Conservation (phyloP, 768 basidiomycete species). For the Phanerochaete sordida region DNA sequence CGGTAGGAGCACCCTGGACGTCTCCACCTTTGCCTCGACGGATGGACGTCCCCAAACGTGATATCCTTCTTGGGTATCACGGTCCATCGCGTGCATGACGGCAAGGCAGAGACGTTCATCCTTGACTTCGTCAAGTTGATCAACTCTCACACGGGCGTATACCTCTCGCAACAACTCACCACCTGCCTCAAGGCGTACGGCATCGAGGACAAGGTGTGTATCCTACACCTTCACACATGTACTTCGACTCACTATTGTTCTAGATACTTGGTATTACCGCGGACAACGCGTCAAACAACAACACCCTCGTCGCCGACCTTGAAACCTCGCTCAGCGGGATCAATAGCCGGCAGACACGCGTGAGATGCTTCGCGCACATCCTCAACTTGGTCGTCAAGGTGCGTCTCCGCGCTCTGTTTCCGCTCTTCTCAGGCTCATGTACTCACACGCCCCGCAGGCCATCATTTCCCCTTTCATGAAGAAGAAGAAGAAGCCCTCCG, state of each 20-base stretch:
- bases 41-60: not conserved
- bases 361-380: constrained; percentile 30
- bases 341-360: not conserved
- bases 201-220: constrained; percentile 8
- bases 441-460: no score
- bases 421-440: no score
- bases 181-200: constrained; percentile 5
- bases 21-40: constrained; percentile 6
- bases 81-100: not conserved
- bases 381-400: constrained; percentile 30
- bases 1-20: not conserved
- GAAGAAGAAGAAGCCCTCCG: constrained; percentile 5
- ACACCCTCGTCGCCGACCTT: constrained; percentile 24
- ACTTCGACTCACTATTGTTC: not conserved
- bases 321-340: not conserved
- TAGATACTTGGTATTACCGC: constrained; percentile 24
- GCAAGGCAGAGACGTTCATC: not conserved
- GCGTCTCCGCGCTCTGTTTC: not conserved
- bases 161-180: not conserved
- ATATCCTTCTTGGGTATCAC: not conserved
- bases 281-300: constrained; percentile 36
- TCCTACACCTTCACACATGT: not conserved
- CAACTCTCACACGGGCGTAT: constrained; percentile 1
- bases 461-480: constrained; percentile 18
- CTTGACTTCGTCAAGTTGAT: not conserved